Evolutionary conservation across 208 protist species (phyloP).

Genomic region (Crithidia bombi): DNA sequence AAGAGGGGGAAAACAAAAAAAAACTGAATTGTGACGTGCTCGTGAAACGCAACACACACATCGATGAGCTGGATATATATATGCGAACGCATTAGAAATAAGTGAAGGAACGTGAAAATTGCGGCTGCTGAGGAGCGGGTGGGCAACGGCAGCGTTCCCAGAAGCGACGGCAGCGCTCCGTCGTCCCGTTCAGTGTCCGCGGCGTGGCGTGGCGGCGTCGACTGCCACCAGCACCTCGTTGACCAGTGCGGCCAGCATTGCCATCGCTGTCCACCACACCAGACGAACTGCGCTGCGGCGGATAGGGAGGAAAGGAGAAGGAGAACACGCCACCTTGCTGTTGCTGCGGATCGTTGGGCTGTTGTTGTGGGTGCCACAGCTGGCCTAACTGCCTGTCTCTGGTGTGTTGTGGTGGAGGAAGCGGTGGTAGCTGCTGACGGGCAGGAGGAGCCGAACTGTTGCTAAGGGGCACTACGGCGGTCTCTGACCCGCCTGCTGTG

Average conservation of each 20-base stretch:
- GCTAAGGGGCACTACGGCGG: neutral
- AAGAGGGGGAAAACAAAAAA: neutral
- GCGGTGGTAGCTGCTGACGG: neutral
- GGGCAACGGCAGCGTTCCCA: constrained; percentile 36
- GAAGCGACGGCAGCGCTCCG: constrained; percentile 45
- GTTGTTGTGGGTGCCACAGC: too few species aligned
- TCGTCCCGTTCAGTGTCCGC: constrained; percentile 30
- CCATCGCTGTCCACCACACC: neutral
- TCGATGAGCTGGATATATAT: too few species aligned
- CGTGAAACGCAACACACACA: too few species aligned
- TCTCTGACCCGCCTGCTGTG: neutral
- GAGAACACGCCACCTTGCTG: neutral
- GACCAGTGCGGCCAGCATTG: too few species aligned
- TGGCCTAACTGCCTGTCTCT: too few species aligned
- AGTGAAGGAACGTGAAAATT: neutral
- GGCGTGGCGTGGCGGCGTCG: neutral
- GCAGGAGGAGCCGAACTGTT: neutral
- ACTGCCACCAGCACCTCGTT: too few species aligned
- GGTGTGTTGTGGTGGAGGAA: neutral
- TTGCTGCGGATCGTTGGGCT: too few species aligned
- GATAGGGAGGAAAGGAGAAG: too few species aligned
- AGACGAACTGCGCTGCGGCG: neutral
- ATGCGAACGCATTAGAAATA: neutral
- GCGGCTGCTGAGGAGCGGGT: neutral
- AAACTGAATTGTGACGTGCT: neutral